Evolutionary conservation across 768 basidiomycete species (phyloP).

Genomic region (Steccherinum ochraceum): DNA sequence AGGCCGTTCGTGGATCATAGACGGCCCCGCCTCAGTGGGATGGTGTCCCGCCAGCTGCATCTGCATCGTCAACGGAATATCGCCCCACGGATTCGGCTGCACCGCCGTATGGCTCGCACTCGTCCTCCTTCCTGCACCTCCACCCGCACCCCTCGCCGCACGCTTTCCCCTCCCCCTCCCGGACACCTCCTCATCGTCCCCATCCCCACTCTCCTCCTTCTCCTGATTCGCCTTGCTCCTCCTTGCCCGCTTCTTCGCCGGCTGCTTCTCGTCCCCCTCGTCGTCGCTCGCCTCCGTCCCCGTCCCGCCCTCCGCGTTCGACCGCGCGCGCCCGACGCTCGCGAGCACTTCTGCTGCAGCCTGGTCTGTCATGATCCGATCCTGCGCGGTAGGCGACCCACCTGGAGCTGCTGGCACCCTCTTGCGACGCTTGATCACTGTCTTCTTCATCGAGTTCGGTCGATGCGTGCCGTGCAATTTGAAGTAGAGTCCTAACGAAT

Average conservation of each 20-base stretch:
- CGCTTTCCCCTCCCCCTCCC: conserved; percentile 26
- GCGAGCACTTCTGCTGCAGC: conserved; percentile 88
- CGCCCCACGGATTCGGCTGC: neutral
- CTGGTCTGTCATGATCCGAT: conserved; percentile 63
- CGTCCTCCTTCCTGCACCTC: neutral
- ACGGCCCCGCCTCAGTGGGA: neutral
- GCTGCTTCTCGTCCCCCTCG: conserved; percentile 29
- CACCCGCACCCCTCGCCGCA: conserved; percentile 2
- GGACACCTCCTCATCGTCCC: conserved; percentile 41
- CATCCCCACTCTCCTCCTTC: conserved; percentile 30
- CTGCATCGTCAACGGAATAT: neutral
- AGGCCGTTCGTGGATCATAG: neutral
- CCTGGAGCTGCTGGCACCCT: conserved; percentile 81
- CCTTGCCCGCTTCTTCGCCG: conserved; percentile 52
- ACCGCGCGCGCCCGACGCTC: conserved; percentile 58
- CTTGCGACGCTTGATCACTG: conserved; percentile 96
- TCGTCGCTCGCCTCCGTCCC: conserved; percentile 43
- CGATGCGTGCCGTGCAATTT: conserved; percentile 96
- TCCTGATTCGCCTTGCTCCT: conserved; percentile 24
- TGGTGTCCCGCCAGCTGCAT: neutral
- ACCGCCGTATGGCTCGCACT: neutral
- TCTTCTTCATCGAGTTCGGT: conserved; percentile 98
- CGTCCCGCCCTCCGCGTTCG: conserved; percentile 29
- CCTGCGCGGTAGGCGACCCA: conserved; percentile 28
- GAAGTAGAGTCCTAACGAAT: conserved; percentile 80